These are phyloP conservation scores for Podospora appendiculata DNA, from an alignment of 495 filamentous ascomycete species.

Conservation along the genomic window DNA sequence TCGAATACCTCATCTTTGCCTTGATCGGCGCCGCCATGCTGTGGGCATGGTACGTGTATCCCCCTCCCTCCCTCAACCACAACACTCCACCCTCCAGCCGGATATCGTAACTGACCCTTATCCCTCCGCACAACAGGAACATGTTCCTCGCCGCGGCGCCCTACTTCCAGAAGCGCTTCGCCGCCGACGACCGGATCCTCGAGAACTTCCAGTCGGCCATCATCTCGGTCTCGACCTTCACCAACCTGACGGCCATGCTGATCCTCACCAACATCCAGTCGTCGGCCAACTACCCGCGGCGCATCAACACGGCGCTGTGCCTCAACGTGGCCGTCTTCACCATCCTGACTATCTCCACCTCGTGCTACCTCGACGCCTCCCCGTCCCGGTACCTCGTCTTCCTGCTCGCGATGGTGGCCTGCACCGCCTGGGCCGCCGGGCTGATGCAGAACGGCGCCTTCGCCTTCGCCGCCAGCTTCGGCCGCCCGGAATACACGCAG, in stretches of 20 bases:
- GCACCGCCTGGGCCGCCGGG: conserved; percentile 68
- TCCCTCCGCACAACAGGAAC: conserved; percentile 53
- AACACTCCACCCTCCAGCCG: not conserved
- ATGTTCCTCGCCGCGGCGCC: conserved; percentile 96
- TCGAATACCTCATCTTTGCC: conserved; percentile 79
- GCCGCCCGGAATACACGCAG: conserved; percentile 78
- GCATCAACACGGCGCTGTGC: conserved; percentile 65
- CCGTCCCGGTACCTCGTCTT: conserved; percentile 67
- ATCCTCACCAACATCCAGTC: conserved; percentile 72
- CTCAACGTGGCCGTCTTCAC: conserved; percentile 67
- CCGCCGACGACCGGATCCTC: conserved; percentile 58
- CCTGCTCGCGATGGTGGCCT: conserved; percentile 74
- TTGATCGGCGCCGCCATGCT: conserved; percentile 90
- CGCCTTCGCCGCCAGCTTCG: conserved; percentile 81
- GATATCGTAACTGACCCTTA: not conserved
- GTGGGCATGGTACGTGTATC: conserved; percentile 76
- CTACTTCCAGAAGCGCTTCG: conserved; percentile 84
- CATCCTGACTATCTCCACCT: conserved; percentile 72
- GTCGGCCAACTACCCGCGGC: conserved; percentile 73
- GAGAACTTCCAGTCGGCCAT: conserved; percentile 82
- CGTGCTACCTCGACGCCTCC: conserved; percentile 50
- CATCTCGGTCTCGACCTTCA: conserved; percentile 73
- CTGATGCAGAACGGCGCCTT: conserved; percentile 93
- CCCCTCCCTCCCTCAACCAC: not conserved
- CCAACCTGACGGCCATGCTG: conserved; percentile 66